Conservation (phyloP, 306 rosid species). For the Rosa rugosa region DNA sequence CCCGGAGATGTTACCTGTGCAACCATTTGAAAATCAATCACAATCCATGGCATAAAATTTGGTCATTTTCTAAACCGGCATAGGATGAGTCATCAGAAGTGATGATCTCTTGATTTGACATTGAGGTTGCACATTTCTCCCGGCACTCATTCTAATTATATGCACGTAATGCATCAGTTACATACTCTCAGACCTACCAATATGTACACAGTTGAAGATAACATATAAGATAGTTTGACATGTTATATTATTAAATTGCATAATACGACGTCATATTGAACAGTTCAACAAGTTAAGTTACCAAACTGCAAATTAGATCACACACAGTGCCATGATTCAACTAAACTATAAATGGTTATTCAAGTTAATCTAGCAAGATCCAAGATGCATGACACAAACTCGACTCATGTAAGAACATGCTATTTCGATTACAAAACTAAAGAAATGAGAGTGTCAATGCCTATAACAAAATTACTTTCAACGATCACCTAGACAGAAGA, state of each 20-base stretch:
- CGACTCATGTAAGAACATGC: not conserved
- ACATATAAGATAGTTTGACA: not conserved
- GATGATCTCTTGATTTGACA: not conserved
- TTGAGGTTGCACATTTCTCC: not conserved
- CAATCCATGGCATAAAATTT: not conserved
- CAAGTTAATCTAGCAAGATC: not conserved
- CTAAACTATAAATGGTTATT: not conserved
- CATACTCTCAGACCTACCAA: not conserved
- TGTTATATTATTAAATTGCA: not conserved
- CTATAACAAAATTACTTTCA: too few relatives aligned
- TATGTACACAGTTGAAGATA: not conserved
- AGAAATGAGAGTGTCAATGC: too few relatives aligned
- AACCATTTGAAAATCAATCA: not conserved
- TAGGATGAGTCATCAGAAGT: not conserved
- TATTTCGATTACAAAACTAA: not conserved
- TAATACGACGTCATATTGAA: not conserved
- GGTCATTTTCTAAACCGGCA: too few relatives aligned
- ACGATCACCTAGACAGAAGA: not conserved
- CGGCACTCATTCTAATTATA: not conserved
- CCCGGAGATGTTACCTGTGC: not conserved
- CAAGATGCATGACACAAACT: not conserved
- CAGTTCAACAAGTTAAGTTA: not conserved
- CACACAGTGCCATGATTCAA: not conserved
- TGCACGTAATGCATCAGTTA: not conserved
- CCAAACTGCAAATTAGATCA: not conserved